Evolutionary conservation across 352 stramenopile species (phyloP), one percentile per base, ranked within the genome.

Genomic region (Halophytophthora polymorphica): DNA sequence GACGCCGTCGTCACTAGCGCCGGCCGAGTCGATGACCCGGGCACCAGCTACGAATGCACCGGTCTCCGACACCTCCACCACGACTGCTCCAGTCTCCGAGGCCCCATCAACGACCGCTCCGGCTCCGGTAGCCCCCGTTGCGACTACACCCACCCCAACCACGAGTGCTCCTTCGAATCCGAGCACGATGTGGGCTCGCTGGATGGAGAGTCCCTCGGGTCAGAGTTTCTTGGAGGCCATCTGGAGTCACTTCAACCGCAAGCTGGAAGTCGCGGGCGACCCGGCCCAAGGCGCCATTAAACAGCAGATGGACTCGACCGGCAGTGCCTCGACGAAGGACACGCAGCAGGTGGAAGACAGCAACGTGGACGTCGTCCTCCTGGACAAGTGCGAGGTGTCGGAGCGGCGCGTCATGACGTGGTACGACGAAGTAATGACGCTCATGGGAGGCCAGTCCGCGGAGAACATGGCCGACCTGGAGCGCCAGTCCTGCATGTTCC

Each of bases 391-490:
- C 36, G 53, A 63, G 42, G 47, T 58, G 23, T 56, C 53, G 14
- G 58, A 59, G 11, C 50, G 58, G n/a, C 50, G 50, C 3, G 61
- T 73, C 18, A 52, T 66, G 33, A 50, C 49, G 1, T 77, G 59
- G 64, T 77, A 69, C 34, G 53, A 77, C 33, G 43, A 62, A 19
- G 64, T 61, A 14, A 55, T 50, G 35, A 43, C 58, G 15, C 28
- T 58, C 2, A 58, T 73, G 42, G 60, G 67, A 12, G 63, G 56
- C 2, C 40, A 57, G 25, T 52, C 53, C n/a, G 21, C 46, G 45
- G 61, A 71, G 15, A 66, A 53, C 38, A 59, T 69, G 17, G 61
- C 51, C 5, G 68, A 83, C 39, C 60, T 83, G 21, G 71, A 83
- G 42, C 63, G 58, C 28, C 76, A 79, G 57, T 47, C 59, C 45